Evolutionary conservation across 371 early-diverging fungal species (phyloP).

Genomic region (Apophysomyces trapeziformis): DNA sequence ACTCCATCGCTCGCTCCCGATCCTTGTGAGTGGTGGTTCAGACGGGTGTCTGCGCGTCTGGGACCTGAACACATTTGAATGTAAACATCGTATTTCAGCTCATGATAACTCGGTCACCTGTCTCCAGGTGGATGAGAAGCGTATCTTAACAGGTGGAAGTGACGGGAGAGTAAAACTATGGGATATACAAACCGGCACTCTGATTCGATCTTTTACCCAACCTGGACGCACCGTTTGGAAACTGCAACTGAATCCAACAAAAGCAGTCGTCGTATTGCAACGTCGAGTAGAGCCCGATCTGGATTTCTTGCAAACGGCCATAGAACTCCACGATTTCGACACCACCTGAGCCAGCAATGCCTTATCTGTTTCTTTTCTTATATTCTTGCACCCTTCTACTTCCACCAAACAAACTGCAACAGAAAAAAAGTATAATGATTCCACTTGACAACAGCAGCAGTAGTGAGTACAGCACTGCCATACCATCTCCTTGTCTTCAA

Average conservation of each 20-base stretch:
- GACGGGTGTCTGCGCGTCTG: constrained; percentile 89
- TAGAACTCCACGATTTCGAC: constrained; percentile 52
- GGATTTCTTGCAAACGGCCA: constrained; percentile 25
- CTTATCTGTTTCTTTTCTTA: not conserved
- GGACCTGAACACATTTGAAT: constrained; percentile 66
- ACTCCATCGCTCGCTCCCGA: constrained; percentile 43
- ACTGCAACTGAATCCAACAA: constrained; percentile 57
- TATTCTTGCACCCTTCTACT: too few relatives aligned
- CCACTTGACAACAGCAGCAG: not conserved
- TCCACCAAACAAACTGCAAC: not conserved
- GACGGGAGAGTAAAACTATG: constrained; percentile 86
- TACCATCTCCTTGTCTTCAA: too few relatives aligned
- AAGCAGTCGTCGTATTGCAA: constrained; percentile 62
- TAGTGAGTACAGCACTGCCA: too few relatives aligned
- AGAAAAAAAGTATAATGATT: constrained; percentile 8
- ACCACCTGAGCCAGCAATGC: not conserved
- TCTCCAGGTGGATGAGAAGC: constrained; percentile 76
- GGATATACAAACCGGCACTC: constrained; percentile 74
- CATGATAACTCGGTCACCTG: constrained; percentile 86
- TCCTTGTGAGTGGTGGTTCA: constrained; percentile 82
- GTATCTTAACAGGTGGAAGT: constrained; percentile 81
- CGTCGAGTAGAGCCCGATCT: constrained; percentile 16
- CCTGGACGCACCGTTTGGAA: constrained; percentile 63
- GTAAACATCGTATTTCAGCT: constrained; percentile 71
- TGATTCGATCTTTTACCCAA: constrained; percentile 67